Percentiles rank a stretch among this genome's conserved stretches.
Conservation (phyloP, 1,139 yeast species). For the Debaryomycetaceae sp. region DNA sequence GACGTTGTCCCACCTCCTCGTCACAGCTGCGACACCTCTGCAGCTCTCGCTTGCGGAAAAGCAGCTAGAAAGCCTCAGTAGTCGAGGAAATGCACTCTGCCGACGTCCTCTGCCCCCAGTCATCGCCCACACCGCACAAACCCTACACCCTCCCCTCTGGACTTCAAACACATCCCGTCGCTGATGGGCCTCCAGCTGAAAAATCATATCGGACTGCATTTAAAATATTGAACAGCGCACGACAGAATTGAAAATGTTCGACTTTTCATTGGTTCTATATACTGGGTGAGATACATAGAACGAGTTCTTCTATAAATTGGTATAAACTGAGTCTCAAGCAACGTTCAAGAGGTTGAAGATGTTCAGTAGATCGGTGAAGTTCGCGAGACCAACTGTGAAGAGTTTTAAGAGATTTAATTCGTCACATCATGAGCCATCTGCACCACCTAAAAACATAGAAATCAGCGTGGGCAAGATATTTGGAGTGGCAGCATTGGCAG, state of each 20-base stretch:
- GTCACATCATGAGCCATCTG: constrained; percentile 23
- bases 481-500: constrained; percentile 41
- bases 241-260: constrained; percentile 1
- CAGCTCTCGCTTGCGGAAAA: no score
- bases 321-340: no score
- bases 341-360: constrained; percentile 8
- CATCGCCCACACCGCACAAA: no score
- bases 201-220: background rate
- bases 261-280: constrained; percentile 2
- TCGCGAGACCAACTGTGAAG: constrained; percentile 1
- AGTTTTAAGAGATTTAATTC: constrained; percentile 32
- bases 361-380: constrained; percentile 20
- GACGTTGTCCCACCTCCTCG: no score
- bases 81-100: no score
- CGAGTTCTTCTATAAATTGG: no score
- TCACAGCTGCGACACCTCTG: no score
- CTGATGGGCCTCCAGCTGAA: background rate
- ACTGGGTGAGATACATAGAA: no score
- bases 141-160: no score
- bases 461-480: constrained; percentile 39
- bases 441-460: constrained; percentile 32
- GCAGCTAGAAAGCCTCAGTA: no score
- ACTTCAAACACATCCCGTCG: no score
- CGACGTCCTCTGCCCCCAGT: no score
- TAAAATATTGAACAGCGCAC: background rate